phyloP scores from a whole-genome alignment of 768 basidiomycete species.

The Podaxis carcinomalis region DNA sequence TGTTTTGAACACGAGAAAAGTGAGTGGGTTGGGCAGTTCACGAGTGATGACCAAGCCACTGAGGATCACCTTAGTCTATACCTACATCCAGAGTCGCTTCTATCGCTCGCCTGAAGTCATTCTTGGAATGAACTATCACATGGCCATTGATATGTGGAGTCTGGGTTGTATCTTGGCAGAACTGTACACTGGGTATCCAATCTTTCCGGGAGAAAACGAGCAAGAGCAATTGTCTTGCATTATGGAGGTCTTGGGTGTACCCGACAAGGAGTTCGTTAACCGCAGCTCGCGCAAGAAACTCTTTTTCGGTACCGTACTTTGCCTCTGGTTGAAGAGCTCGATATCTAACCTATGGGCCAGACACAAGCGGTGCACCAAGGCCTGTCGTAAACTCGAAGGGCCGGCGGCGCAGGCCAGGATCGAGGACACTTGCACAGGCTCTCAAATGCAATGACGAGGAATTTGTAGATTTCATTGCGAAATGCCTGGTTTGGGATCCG shows the following conservation, averaged over 20 bases:
- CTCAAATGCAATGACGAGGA: conserved; percentile 91
- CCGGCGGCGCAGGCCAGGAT: conserved; percentile 83
- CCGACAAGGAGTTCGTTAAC: conserved; percentile 93
- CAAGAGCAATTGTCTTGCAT: conserved; percentile 98
- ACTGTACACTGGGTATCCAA: conserved; percentile 94
- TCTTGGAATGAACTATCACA: conserved; percentile 97
- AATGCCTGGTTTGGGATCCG: conserved; percentile 98
- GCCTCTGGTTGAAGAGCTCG: not conserved
- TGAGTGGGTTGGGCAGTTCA: conserved; percentile 30
- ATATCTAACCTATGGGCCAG: conserved; percentile 35
- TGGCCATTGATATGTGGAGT: conserved; percentile 99
- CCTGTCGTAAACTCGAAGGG: conserved; percentile 97
- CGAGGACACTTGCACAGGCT: conserved; percentile 86
- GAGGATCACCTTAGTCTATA: conserved; percentile 68
- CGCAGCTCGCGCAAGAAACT: conserved; percentile 89
- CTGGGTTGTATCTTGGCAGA: conserved; percentile 97
- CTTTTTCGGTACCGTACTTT: conserved; percentile 78
- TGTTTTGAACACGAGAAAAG: conserved; percentile 99
- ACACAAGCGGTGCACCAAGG: conserved; percentile 88
- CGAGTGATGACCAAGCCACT: conserved; percentile 4
- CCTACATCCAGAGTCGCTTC: conserved; percentile 98
- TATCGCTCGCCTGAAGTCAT: conserved; percentile 99
- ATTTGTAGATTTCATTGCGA: conserved; percentile 94
- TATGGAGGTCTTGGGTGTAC: conserved; percentile 97
- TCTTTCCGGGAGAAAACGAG: conserved; percentile 99